Evolutionary conservation across 23 red algal species (phyloP).

Genomic region (Cyanidium caldarium): DNA sequence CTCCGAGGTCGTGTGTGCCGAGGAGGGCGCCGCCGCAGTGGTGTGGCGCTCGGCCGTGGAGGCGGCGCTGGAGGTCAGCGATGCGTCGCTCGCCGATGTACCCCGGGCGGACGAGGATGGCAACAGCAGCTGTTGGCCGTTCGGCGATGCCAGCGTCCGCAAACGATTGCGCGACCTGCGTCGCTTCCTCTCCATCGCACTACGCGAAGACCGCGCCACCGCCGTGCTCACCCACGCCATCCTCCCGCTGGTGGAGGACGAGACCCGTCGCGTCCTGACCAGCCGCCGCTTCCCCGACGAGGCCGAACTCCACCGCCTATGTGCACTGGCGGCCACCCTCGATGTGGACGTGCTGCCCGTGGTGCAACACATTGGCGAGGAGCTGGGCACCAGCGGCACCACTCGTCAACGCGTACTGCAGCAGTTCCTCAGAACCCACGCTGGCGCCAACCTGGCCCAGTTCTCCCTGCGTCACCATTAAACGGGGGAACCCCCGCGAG

Average conservation of each 20-base stretch:
- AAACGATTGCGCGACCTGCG: slow-evolving; percentile 1
- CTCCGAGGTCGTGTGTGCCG: neutral
- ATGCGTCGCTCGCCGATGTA: neutral
- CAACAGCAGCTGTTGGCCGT: neutral
- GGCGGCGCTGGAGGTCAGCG: neutral
- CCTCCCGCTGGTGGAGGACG: neutral
- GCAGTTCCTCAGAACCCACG: too few relatives aligned
- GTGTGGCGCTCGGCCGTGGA: neutral
- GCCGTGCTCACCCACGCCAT: neutral
- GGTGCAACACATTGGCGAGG: neutral
- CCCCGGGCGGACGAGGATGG: neutral
- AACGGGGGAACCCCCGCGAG: too few relatives aligned
- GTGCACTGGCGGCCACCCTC: neutral
- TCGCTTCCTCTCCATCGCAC: neutral
- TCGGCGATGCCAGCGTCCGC: neutral
- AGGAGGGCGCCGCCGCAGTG: neutral
- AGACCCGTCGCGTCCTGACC: neutral
- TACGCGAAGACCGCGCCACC: neutral
- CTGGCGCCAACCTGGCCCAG: too few relatives aligned
- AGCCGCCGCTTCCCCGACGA: slow-evolving; percentile 1
- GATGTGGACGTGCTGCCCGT: neutral
- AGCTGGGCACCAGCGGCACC: neutral
- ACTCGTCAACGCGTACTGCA: neutral
- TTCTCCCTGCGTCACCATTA: too few relatives aligned
- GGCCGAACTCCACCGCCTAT: neutral